A percentile compares a stretch with the other conserved stretches of the same genome.
These are phyloP conservation scores for Saccharomyces kudriavzevii DNA, from an alignment of 805 yeast genomes.

Conservation along the genomic window DNA sequence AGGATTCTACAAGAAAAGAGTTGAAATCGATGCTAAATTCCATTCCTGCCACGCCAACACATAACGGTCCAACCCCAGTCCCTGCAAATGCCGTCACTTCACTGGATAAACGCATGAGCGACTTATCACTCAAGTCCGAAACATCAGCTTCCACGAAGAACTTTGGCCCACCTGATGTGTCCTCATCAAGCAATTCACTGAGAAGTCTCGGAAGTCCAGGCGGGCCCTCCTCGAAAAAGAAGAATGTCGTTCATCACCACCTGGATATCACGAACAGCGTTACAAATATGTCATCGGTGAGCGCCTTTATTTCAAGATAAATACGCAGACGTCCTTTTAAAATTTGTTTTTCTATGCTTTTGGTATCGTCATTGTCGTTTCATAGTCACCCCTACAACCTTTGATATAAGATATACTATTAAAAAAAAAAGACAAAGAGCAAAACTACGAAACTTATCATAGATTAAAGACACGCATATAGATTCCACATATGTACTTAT, in stretches of 20 bases:
- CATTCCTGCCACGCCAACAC: background rate
- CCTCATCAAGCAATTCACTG: conserved; percentile 14
- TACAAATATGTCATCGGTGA: conserved; percentile 8
- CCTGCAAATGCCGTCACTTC: background rate
- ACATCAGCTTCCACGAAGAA: conserved; percentile 1
- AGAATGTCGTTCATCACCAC: conserved; percentile 13
- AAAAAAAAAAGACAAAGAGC: background rate
- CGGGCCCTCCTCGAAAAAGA: conserved; percentile 6
- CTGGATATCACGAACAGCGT: conserved; percentile 16
- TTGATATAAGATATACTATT: background rate
- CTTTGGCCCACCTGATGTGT: background rate
- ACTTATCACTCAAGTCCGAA: conserved; percentile 1
- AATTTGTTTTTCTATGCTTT: conserved; percentile 1
- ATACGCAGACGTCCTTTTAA: background rate
- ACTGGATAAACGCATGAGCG: conserved; percentile 1
- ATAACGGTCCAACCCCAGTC: background rate
- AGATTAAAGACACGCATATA: background rate
- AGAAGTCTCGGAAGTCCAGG: conserved; percentile 7
- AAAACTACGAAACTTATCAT: background rate
- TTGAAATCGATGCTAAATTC: background rate
- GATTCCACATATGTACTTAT: background rate
- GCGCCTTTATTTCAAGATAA: conserved; percentile 12
- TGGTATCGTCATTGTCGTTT: background rate
- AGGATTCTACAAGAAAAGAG: background rate
- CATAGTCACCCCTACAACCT: background rate